Evolutionary conservation across 176 grass and related monocot genomes (phyloP), one percentile per base, ranked within the genome.

Genomic region (Oryza officinalis): DNA sequence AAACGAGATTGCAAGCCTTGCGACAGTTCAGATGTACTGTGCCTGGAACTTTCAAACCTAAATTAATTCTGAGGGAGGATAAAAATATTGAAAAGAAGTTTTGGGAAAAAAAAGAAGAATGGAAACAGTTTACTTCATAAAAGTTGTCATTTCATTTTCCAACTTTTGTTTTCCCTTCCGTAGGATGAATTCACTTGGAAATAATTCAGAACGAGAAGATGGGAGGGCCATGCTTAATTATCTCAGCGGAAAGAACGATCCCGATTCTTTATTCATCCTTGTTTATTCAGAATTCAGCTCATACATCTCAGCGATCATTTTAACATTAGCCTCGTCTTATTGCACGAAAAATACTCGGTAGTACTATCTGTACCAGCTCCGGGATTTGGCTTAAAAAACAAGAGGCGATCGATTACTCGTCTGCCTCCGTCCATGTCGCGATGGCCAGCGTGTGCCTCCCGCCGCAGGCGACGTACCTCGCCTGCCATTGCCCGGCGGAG

Each of bases 391-490:
- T 13, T 43, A 60, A 25, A 60, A 25, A 61, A 25, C 23, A 61
- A 61, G n/a, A 61, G 13, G 52, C 18, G 18, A 57, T 57, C 41
- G 71, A 77, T 64, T 52, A 75, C 32, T 79, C 57, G 11, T 70
- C 41, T 67, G 80, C 71, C 18, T 98, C 89, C 10, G 87, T 87
- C 96, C 96, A 96, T 54, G 81, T 80, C 3, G 75, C 83, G 13
- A 98, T 94, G 65, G 96, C 93, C 57, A 98, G 85, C 37, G 96
- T 98, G 87, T 98, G 96, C 41, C 96, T 91, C 32, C 96, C 96
- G 35, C 96, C 96, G 10, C 96, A 98, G 69, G 96, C 96, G 69
- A 98, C 96, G 31, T 83, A 81, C 72, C 92, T 98, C 7, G 91
- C 87, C 14, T 85, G 87, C 96, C 96, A 98, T 50, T 60, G 81